Percentiles rank a stretch among this genome's conserved stretches.
Evolutionary conservation across 495 filamentous ascomycete genomes (phyloP).

Genomic region (Xylaria nigripes): DNA sequence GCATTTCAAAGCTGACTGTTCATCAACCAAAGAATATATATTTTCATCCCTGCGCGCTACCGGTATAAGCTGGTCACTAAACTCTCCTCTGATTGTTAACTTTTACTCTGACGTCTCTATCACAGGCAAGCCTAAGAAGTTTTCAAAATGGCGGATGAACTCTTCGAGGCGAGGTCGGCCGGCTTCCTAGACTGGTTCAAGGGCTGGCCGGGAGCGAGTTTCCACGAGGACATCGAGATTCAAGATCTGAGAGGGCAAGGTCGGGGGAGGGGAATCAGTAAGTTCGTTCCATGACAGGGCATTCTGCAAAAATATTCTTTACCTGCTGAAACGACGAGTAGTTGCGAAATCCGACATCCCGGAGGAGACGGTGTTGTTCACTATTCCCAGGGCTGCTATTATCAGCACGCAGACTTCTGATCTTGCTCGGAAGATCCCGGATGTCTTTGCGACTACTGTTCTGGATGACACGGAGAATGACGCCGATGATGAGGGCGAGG

Average conservation of each 20-base stretch:
- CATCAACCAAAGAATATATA: neutral
- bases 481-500: conserved; percentile 23
- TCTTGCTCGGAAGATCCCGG: conserved; percentile 28
- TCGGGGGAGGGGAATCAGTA: conserved; percentile 41
- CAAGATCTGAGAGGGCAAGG: conserved; percentile 31
- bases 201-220: conserved; percentile 36
- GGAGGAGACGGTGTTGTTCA: conserved; percentile 39
- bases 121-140: neutral
- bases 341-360: conserved; percentile 39
- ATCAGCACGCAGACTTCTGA: conserved; percentile 36
- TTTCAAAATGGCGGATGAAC: conserved; percentile 17
- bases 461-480: conserved; percentile 23
- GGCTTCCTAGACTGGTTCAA: conserved; percentile 39
- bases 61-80: no score
- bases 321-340: conserved; percentile 11
- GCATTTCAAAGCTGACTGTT: neutral
- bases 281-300: conserved; percentile 6
- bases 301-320: neutral
- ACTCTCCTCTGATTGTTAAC: no score
- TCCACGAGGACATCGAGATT: conserved; percentile 37
- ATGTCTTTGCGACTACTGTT: conserved; percentile 29
- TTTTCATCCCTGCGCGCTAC: neutral
- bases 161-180: conserved; percentile 29
- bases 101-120: neutral
- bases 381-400: conserved; percentile 37